Evolutionary conservation across 2,329 filamentous ascomycete genomes (phyloP).

Genomic region (Pseudogymnoascus destructans): DNA sequence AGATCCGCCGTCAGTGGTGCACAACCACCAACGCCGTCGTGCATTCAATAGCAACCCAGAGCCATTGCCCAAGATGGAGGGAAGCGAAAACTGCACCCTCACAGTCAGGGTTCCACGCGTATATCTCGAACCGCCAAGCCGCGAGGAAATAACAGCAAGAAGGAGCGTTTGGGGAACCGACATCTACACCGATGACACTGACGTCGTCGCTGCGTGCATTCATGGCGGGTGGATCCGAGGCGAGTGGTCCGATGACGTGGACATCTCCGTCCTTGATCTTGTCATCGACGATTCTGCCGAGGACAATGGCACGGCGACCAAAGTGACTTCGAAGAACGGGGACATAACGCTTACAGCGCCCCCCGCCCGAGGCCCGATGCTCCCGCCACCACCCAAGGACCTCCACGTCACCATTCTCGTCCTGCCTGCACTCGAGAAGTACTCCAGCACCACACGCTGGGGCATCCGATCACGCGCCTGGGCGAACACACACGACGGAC

Average conservation of each 20-base stretch:
- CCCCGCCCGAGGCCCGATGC: slow-evolving; percentile 47
- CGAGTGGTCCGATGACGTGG: slow-evolving; percentile 70
- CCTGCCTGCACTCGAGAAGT: slow-evolving; percentile 65
- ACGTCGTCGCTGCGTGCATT: slow-evolving; percentile 82
- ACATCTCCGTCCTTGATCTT: slow-evolving; percentile 51
- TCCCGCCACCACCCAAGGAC: slow-evolving; percentile 56
- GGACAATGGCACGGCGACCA: slow-evolving; percentile 17
- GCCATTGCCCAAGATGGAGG: slow-evolving; percentile 61
- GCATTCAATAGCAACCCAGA: slow-evolving; percentile 49
- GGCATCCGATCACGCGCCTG: slow-evolving; percentile 76
- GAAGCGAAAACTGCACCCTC: slow-evolving; percentile 70
- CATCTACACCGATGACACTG: slow-evolving; percentile 91
- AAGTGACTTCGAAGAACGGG: slow-evolving; percentile 26
- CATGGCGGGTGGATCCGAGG: slow-evolving; percentile 87
- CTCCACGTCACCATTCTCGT: slow-evolving; percentile 79
- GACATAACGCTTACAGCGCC: slow-evolving; percentile 37
- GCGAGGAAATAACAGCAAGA: slow-evolving; percentile 72
- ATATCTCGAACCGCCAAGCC: slow-evolving; percentile 54
- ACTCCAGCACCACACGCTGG: slow-evolving; percentile 60
- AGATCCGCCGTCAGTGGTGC: slow-evolving; percentile 22
- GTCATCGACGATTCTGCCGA: slow-evolving; percentile 30
- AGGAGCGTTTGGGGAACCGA: slow-evolving; percentile 85
- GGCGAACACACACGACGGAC: slow-evolving; percentile 42
- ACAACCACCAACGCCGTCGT: slow-evolving; percentile 31
- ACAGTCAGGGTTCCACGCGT: slow-evolving; percentile 76